Base-by-base conservation (phyloP, 2,329 filamentous ascomycete species). In the Endoconidiophora laricicola region DNA sequence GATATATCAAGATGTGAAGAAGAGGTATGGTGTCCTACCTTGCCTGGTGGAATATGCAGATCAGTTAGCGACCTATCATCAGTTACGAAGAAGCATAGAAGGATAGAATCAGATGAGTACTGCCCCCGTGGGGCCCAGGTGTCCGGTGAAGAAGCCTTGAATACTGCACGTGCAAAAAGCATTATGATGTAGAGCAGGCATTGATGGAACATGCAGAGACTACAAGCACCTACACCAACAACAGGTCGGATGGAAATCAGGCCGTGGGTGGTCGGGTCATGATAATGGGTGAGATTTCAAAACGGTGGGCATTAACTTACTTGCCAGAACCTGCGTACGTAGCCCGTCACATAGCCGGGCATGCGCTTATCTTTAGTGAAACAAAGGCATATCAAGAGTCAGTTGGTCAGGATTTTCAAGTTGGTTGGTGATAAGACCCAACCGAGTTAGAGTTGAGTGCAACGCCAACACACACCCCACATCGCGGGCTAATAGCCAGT, bases 281-380 rank as follows among this genome's bases (percentile, higher is more conserved):
- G 20, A 24, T 22, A 23, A 12, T 14, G 22, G 12, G 14, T 33
- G n/a, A 46, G n/a, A 33, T 33, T 12, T 12, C 9, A 12, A 12
- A 12, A 33, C 9, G 29, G 3, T 33, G 29, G 3, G 12, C 22
- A 20, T 33, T 5, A 20, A 64, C 82, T 59, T 72, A 93, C 90
- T 79, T 98, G 91, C 91, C 91, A 98, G 66, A 98, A 96, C 37
- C 91, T 77, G 52, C 91, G 80, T 39, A 98, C 88, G 63, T 95
- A 98, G 57, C 88, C 87, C 57, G 80, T 83, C 20, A 96, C 87
- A 70, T 86, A 95, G 44, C 90, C 91, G 2, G 87, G 85, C 24
- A 96, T 70, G 52, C 87, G 76, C 58, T 78, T 75, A 62, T 96
- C 90, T 95, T 57, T 24, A 20, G 26, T 50, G 37, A 26, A 23